These are phyloP conservation scores for Leucosporidium creatinivorum DNA, from an alignment of 768 basidiomycete species.

Conservation along the genomic window DNA sequence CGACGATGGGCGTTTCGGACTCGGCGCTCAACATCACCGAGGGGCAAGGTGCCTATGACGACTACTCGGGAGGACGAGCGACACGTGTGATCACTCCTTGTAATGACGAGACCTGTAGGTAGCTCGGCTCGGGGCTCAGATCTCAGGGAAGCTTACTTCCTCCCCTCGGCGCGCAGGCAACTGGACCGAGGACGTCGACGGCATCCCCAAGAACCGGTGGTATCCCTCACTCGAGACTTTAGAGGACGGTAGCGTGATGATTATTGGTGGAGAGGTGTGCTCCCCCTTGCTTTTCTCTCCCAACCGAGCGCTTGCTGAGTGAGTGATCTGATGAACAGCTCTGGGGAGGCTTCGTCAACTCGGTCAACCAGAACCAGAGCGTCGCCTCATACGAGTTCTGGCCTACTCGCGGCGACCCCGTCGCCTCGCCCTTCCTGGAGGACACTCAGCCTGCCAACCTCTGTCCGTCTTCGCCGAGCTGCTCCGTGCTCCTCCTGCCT, in stretches of 20 bases:
- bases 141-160: background rate
- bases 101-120: constrained; percentile 54
- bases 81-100: constrained; percentile 57
- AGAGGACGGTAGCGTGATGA: constrained; percentile 68
- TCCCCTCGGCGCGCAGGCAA: constrained; percentile 50
- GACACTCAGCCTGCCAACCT: constrained; percentile 52
- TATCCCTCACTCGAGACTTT: constrained; percentile 65
- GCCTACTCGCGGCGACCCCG: constrained; percentile 7
- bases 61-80: constrained; percentile 50
- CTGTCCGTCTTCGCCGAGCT: background rate
- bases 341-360: constrained; percentile 69
- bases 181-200: constrained; percentile 41
- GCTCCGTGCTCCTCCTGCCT: too few species aligned
- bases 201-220: constrained; percentile 49
- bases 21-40: background rate
- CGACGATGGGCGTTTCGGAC: constrained; percentile 24
- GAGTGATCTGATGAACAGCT: too few species aligned
- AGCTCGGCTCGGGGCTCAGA: constrained; percentile 39
- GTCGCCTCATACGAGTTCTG: constrained; percentile 57
- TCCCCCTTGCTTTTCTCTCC: too few species aligned
- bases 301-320: too few species aligned
- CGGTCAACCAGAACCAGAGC: constrained; percentile 49
- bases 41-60: constrained; percentile 48
- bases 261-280: constrained; percentile 44
- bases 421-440: constrained; percentile 20